These are phyloP conservation scores for Arthrobotrys iridis DNA, from an alignment of 2,329 filamentous ascomycete species.

Conservation along the genomic window DNA sequence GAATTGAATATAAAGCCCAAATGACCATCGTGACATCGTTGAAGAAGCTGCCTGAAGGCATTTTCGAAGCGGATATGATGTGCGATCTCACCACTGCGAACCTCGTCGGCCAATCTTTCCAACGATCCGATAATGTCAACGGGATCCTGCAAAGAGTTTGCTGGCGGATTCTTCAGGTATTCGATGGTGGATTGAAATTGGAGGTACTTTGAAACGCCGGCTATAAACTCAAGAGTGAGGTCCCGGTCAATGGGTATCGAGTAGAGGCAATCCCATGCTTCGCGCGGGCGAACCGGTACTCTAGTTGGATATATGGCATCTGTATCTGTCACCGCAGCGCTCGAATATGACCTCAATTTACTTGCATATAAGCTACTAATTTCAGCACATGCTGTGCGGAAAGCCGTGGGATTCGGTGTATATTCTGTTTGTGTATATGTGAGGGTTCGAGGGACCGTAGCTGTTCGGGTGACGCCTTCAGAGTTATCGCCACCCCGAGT, in stretches of 20 bases:
- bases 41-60: constrained; percentile 30
- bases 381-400: constrained; percentile 33
- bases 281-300: constrained; percentile 36
- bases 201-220: constrained; percentile 38
- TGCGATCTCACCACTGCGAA: constrained; percentile 27
- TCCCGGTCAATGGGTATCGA: constrained; percentile 35
- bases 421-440: constrained; percentile 29
- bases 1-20: constrained; percentile 29
- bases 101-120: constrained; percentile 14
- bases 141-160: constrained; percentile 35
- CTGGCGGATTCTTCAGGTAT: constrained; percentile 38
- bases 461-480: background rate
- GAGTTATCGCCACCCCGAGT: background rate
- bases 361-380: constrained; percentile 31
- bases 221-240: constrained; percentile 33
- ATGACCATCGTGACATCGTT: constrained; percentile 47
- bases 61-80: constrained; percentile 44
- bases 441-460: constrained; percentile 1
- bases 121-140: constrained; percentile 41
- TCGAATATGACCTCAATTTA: constrained; percentile 1
- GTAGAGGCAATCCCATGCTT: constrained; percentile 50
- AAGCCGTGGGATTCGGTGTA: constrained; percentile 23
- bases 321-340: background rate
- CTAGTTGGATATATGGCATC: constrained; percentile 10
- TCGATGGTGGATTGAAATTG: constrained; percentile 47